Percentiles rank a stretch among this genome's conserved stretches.
These are phyloP conservation scores for Epichloe coenophiala DNA, from an alignment of 2,329 filamentous ascomycete genomes.

Conservation along the genomic window DNA sequence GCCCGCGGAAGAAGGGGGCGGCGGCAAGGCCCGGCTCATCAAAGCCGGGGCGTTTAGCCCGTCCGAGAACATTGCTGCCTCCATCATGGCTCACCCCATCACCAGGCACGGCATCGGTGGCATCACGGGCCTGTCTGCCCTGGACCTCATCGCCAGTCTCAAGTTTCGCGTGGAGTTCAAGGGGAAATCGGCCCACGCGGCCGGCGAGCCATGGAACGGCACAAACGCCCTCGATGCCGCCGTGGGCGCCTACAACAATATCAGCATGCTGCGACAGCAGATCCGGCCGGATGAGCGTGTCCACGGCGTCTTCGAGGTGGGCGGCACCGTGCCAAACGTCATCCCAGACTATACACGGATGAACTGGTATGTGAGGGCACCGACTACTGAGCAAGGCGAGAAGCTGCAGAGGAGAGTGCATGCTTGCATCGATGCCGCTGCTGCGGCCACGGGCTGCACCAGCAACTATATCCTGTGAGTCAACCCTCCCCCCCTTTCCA, in stretches of 20 bases:
- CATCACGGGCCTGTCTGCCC: background rate
- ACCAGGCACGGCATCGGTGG: background rate
- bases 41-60: conserved; percentile 12
- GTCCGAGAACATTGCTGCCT: conserved; percentile 10
- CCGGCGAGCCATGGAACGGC: conserved; percentile 22
- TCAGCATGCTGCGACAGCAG: conserved; percentile 25
- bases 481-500: no score
- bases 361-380: conserved; percentile 25
- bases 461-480: conserved; percentile 22
- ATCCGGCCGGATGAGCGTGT: conserved; percentile 23
- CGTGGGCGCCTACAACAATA: conserved; percentile 20
- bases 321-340: conserved; percentile 24
- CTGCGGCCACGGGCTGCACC: conserved; percentile 21
- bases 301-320: conserved; percentile 23
- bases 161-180: conserved; percentile 16
- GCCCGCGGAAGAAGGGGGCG: conserved; percentile 28
- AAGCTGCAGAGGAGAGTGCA: conserved; percentile 18
- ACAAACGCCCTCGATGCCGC: conserved; percentile 25
- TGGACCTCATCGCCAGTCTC: conserved; percentile 3
- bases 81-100: conserved; percentile 17
- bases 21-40: conserved; percentile 20
- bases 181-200: conserved; percentile 24
- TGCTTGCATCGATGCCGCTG: conserved; percentile 23
- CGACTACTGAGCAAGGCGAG: conserved; percentile 17
- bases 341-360: conserved; percentile 25